Base-by-base conservation (phyloP, 352 stramenopile species). In the Phytophthora cryptogea region DNA sequence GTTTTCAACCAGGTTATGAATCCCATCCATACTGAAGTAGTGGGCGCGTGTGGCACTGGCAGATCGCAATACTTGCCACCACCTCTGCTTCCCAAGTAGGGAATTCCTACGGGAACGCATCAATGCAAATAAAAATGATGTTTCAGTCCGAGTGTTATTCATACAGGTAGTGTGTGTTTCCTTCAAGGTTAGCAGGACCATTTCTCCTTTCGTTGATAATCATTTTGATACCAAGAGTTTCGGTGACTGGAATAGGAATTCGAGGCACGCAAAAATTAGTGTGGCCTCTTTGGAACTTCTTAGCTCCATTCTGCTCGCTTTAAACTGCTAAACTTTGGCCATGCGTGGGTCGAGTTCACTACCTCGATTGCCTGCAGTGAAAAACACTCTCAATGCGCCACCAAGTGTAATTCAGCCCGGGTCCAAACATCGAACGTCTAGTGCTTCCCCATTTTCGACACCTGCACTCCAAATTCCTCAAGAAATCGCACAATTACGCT, bases 41-140 rank as follows among this genome's bases (percentile, higher is more conserved):
- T 27, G 30, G 44, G 9, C 28, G 28, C 16, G 16, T 16, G 44
- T 13, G 44, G 31, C 40, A 31, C 23, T 23, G 17, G 41, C 61
- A 69, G 61, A 52, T 66, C 41, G 61, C 61, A 69, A 69, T 66
- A 54, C 40, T 43, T 47, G 48, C 23, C 57, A 48, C 23, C n/a
- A 46, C 14, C 30, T 23, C 28, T 35, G 26, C 50, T 66, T 59
- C 27, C 5, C 40, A 26, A 0, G 13, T 41, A 54, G 39, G 17
- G 49, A 14, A 55, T 45, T 8, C n/a, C n/a, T n/a, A n/a, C n/a
- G 58, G 33, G 51, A 63, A 55, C 61, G 14, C 17, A 67, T 52
- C 42, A 54, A 53, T 37, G 10, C 33, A 46, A 48, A 41, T 41
- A 56, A 59, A 50, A 41, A 59, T 58, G 37, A 32, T 49, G 54